phyloP scores from a whole-genome alignment of 148 eudicot genomes.

The Rhododendron williamsianum region DNA sequence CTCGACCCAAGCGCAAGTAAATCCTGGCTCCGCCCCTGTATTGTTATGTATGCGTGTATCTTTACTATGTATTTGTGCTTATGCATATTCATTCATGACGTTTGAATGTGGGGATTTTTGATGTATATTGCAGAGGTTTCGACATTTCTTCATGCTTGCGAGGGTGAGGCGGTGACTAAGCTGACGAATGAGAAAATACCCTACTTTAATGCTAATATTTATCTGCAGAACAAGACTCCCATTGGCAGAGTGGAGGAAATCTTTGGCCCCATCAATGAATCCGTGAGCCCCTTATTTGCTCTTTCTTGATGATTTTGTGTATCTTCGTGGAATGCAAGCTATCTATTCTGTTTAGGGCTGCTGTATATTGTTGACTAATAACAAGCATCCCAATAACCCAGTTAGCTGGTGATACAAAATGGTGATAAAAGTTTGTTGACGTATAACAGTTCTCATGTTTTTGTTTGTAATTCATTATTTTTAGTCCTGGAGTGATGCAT shows the following conservation, averaged over 20 bases:
- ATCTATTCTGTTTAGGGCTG: background rate
- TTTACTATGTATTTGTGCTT: background rate
- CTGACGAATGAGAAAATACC: constrained; percentile 89
- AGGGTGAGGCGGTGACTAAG: constrained; percentile 91
- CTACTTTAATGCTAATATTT: constrained; percentile 82
- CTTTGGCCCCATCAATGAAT: constrained; percentile 90
- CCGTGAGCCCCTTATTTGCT: constrained; percentile 40
- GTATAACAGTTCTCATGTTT: background rate
- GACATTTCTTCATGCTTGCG: constrained; percentile 71
- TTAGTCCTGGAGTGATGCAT: background rate
- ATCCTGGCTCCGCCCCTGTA: background rate
- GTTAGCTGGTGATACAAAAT: background rate
- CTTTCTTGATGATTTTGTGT: background rate
- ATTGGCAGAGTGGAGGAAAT: constrained; percentile 95
- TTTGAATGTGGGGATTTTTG: background rate
- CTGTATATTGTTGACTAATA: background rate
- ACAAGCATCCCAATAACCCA: background rate
- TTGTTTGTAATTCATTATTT: background rate
- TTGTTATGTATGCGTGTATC: background rate
- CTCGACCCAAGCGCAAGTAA: background rate
- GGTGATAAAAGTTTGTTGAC: background rate
- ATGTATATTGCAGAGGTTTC: constrained; percentile 49
- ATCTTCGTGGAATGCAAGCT: background rate
- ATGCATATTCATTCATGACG: background rate
- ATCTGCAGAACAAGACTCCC: constrained; percentile 82